Conservation (phyloP, 108 stramenopile genomes). For the Cyclotella cryptica region DNA sequence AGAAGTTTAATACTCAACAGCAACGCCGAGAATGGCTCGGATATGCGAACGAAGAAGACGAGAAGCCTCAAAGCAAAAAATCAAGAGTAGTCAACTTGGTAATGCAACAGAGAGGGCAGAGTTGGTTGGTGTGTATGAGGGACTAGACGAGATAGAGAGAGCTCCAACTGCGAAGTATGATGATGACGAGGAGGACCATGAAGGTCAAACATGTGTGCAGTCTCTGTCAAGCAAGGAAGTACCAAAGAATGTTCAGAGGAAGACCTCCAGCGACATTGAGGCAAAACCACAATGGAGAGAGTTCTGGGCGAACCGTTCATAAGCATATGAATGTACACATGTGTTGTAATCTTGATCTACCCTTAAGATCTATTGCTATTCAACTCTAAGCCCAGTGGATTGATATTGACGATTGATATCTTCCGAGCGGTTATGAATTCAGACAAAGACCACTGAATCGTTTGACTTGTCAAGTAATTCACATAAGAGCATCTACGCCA, state of each 20-base stretch:
- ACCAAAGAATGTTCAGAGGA: conserved; percentile 21
- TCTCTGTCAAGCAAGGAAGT: conserved; percentile 19
- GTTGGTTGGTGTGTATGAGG: conserved; percentile 53
- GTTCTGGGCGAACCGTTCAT: conserved; percentile 38
- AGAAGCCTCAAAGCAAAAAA: conserved; percentile 51
- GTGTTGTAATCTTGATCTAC: background rate
- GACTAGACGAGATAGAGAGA: conserved; percentile 21
- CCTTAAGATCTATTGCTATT: background rate
- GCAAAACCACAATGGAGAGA: conserved; percentile 40
- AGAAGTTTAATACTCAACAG: conserved; percentile 47
- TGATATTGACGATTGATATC: too few species aligned
- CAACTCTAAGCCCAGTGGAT: too few species aligned
- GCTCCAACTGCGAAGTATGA: background rate
- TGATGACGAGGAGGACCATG: conserved; percentile 10
- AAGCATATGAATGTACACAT: background rate
- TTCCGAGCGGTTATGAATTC: too few species aligned
- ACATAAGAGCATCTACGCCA: too few species aligned
- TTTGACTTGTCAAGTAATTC: too few species aligned
- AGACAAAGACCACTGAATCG: too few species aligned
- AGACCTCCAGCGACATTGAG: conserved; percentile 10
- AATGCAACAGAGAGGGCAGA: conserved; percentile 25
- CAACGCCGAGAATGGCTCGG: conserved; percentile 80
- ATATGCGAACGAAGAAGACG: conserved; percentile 69
- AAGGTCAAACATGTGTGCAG: conserved; percentile 14
- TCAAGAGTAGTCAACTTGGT: conserved; percentile 40